These are phyloP conservation scores for Dendrobium huoshanense DNA, from an alignment of 106 monocot species.

Conservation along the genomic window DNA sequence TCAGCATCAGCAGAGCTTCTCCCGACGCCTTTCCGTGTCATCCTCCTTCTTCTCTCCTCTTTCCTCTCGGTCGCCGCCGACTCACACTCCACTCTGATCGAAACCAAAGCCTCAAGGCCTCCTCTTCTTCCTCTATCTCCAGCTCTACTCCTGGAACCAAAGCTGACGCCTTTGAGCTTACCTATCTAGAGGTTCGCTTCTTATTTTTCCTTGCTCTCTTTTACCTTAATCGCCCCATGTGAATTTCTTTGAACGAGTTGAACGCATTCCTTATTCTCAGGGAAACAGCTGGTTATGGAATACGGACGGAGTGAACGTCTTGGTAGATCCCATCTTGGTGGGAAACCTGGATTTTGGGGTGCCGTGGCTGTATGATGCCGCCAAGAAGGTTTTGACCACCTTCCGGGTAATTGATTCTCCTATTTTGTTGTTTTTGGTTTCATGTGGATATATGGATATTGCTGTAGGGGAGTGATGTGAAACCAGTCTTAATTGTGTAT, in stretches of 20 bases:
- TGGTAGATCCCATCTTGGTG: conserved; percentile 88
- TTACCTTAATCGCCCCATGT: not conserved
- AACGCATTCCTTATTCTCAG: conserved; percentile 18
- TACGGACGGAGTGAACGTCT: conserved; percentile 44
- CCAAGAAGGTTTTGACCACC: conserved; percentile 62
- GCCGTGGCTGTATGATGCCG: conserved; percentile 79
- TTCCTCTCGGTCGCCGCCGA: not conserved
- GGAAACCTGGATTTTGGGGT: conserved; percentile 90
- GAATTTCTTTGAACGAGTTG: not conserved
- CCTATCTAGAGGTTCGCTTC: conserved; percentile 49
- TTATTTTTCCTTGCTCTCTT: not conserved
- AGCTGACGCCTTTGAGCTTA: conserved; percentile 31
- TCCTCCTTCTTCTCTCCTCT: not conserved
- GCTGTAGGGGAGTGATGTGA: not conserved
- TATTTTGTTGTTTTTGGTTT: not conserved
- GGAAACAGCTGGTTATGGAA: conserved; percentile 94
- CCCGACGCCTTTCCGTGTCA: not conserved
- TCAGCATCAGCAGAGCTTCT: not conserved
- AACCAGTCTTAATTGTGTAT: not conserved
- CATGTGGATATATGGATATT: not conserved
- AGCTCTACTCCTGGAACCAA: not conserved
- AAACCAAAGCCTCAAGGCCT: not conserved
- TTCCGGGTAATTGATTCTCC: conserved; percentile 28
- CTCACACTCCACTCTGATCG: not conserved
- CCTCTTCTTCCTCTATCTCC: not conserved